Base-by-base conservation (phyloP, 805 yeast genomes). In the Zygoascus bituminiphila region DNA sequence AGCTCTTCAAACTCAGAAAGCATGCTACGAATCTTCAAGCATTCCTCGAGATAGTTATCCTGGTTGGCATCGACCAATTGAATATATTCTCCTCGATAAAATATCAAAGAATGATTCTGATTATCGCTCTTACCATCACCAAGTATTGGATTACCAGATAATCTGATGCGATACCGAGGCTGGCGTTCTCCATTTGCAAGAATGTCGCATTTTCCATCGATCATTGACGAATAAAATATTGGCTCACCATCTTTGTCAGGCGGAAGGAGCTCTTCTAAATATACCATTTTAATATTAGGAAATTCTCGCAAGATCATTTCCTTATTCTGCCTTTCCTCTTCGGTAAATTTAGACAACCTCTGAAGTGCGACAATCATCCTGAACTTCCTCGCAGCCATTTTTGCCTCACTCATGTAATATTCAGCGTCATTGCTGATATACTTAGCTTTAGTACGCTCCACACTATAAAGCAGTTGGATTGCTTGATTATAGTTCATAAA, bases 41-140 rank as follows among this genome's bases (percentile, higher is more conserved):
- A 85, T 58, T 84, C 94, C 62, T 85, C 93, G 44, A 84, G 67
- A 60, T 84, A 84, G 61, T 84, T 82, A 60, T 84, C 93, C 61
- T 85, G 94, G 60, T 85, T 85, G 14, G 93, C 89, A 71, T 85
- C 94, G 54, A 84, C 76, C 55, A 85, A 71, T 60, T 85, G 93
- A 51, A 84, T 74, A 60, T 83, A 84, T 62, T 84, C 93, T 51
- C 94, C 94, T 54, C 93, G 74, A 57, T 80, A 77, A 66, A 82
- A 85, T 29, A 83, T 76, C 44, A 85, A 62, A 5, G 89, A 78
- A 62, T 79, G 85, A 59, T 85, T 85, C 61, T 85, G 94, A 59
- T 85, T 85, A 64, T 85, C 94, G 25, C 88, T 77, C 62, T 84
- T 84, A 49, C 94, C 94, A 62, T 84, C 93, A 43, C 94, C 94